Base-by-base conservation (phyloP, 768 basidiomycete genomes). In the Candolleomyces efflorescens region DNA sequence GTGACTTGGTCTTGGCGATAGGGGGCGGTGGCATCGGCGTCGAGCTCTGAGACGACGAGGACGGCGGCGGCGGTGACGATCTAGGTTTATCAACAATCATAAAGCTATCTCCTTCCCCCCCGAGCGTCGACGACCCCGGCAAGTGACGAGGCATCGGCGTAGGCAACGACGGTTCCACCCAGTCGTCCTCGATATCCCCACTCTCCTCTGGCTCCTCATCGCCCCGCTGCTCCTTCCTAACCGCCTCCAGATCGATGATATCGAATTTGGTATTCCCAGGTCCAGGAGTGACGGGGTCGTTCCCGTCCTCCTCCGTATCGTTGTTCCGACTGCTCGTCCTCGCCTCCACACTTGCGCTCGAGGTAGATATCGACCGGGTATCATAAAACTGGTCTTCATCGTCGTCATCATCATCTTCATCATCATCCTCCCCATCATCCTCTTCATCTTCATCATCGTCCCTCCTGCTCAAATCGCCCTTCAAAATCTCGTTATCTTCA, bases 261-360 rank as follows among this genome's bases (percentile, higher is more conserved):
- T 73, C 74, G 60, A 79, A 81, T 48, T 69, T 68, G 2, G 74
- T 67, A 44, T 73, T 75, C 32, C 32, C 32, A 4, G 84, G 82
- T 7, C 86, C 82, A 26, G 87, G 88, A 0, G 89, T 89, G 41
- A 89, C 77, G 5, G 88, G 88, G 15, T 82, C 86, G 2, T 86
- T 78, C 0, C 83, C 80, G 53, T 89, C 87, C 43, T 90, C 88
- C 64, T 90, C 88, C 23, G 86, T 87, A 51, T 88, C 86, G 1
- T 74, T 77, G 57, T 87, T 85, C 23, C 80, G 80, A 48, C 78
- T 79, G 60, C 78, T 78, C 69, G 32, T 70, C 65, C 44, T 66
- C 66, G 59, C 71, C 71, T 48, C 63, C 26, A 63, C 69, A 51
- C 68, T 71, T 0, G 65, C 65, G 62, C 77, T 78, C 18, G 78